Base-by-base conservation (phyloP, 208 protist genomes). In the Trypanosoma brucei region DNA sequence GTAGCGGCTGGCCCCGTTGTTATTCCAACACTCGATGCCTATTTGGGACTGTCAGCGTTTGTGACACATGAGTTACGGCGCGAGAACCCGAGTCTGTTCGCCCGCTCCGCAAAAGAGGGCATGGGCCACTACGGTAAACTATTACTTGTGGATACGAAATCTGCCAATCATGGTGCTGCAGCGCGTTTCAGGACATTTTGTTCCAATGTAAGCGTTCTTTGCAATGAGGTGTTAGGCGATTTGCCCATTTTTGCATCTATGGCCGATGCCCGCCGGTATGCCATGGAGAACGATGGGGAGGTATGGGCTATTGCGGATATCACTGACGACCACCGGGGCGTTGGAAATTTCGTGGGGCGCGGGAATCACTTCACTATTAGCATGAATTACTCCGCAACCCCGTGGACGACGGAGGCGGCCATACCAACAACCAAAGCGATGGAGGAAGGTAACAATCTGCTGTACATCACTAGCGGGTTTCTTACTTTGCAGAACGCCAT, bases 361-460 rank as follows among this genome's bases (percentile, higher is more conserved):
- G 63, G n/a, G 33, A 69, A 44, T 3, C 52, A 53, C 7, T 91
- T 88, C 76, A 89, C 84, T 38, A 88, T 95, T 65, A 79, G 86
- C 62, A 92, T 95, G 86, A 95, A 95, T 69, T 92, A 84, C 69
- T 88, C 83, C 30, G 84, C 86, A 39, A 92, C 86, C 1, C 78
- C 86, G 33, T 72, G 55, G 57, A 95, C 88, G 2, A 81, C 68
- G 65, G 52, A 63, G 9, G 62, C 79, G 40, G 65, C 49, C 45
- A 63, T 70, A 34, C 46, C 64, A 22, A 66, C 76, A 56, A 69
- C 48, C 40, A 55, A 62, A 34, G 62, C 59, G 8, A 59, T 70
- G 52, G 72, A 69, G 45, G 69, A 60, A 39, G 62, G 72, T 36
- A 56, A 64, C 49, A 84, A 91, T 62, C 61, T 76, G 50, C 73